Evolutionary conservation across 2,329 filamentous ascomycete species (phyloP), one percentile per base, ranked within the genome.

Genomic region (Hypoxylon sp.): DNA sequence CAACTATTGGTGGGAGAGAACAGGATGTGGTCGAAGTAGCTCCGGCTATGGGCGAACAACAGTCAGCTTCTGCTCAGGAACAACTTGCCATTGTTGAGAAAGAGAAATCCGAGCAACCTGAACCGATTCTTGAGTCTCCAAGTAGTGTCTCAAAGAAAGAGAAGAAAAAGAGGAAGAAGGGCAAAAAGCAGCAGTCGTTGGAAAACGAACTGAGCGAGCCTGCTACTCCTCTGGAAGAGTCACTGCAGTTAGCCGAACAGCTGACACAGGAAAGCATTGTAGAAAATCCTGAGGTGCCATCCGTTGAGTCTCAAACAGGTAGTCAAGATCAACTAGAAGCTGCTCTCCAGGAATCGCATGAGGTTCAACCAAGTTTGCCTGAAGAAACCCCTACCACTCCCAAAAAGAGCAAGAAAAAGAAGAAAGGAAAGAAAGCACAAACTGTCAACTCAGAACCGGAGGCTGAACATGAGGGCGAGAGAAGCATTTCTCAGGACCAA

Each of bases 341-440:
- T 22, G 22, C 35, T 26, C 60, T 51, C 5, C 55, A 71, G 62
- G 68, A 70, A 19, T 46, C 46, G 55, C 31, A 22, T 29, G 65
- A 24, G 33, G 37, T 50, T 13, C 58, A 71, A 37, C 39, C 60
- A 6, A 58, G 26, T 4, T 51, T 68, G 10, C 48, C 51, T n/a
- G 64, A 71, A 35, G 69, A 70, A 22, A 33, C 50, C 6, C 46
- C 63, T 17, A 61, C 71, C 9, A 51, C 58, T 24, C 65, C 67
- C 22, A 77, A 78, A 74, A 78, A 77, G 57, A 74, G 69, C 55
- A 79, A 78, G 73, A 80, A 80, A 73, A 80, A 80, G 73, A 81
- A 64, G 62, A 74, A 75, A 59, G 72, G 73, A 11, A 67, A 70
- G 64, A 72, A 69, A 35, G 22, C 61, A 5, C 62, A 71, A 51